phyloP scores from a whole-genome alignment of 805 yeast genomes.

The Candida gorgasii region DNA sequence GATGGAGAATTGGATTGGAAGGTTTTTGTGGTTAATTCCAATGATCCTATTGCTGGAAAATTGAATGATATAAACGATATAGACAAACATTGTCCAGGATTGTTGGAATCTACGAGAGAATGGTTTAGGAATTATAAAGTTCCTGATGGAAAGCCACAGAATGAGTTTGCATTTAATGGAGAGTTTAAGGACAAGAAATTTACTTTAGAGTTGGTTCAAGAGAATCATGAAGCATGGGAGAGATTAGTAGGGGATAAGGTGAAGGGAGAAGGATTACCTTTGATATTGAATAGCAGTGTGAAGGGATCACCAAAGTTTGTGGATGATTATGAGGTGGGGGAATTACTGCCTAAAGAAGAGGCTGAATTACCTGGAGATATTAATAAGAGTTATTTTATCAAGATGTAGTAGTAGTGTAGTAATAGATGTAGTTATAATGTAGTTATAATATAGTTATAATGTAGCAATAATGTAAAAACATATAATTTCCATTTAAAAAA shows the following conservation, averaged over 20 bases:
- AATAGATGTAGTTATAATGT: background rate
- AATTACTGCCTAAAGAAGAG: background rate
- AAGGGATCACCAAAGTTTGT: constrained; percentile 27
- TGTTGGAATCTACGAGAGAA: constrained; percentile 89
- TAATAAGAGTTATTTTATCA: constrained; percentile 3
- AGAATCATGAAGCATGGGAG: constrained; percentile 85
- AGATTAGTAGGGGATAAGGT: constrained; percentile 65
- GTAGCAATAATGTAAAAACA: too few relatives aligned
- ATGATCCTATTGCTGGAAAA: constrained; percentile 87
- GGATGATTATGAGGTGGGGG: constrained; percentile 13
- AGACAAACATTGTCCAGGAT: constrained; percentile 85
- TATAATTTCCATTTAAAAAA: too few relatives aligned
- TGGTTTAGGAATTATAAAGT: constrained; percentile 98
- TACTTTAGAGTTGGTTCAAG: constrained; percentile 80
- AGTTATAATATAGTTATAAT: too few relatives aligned
- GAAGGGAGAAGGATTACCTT: constrained; percentile 26
- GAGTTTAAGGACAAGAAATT: constrained; percentile 84
- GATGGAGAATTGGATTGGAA: constrained; percentile 93
- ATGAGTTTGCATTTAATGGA: constrained; percentile 95
- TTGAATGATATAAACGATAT: constrained; percentile 91
- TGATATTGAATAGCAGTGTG: constrained; percentile 40
- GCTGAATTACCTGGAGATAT: constrained; percentile 12
- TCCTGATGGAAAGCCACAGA: constrained; percentile 97
- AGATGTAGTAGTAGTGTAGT: background rate
- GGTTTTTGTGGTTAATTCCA: constrained; percentile 77